Base-by-base conservation (phyloP, 1,284 basidiomycete species). In the Sporisorium iseilematis-ciliati region DNA sequence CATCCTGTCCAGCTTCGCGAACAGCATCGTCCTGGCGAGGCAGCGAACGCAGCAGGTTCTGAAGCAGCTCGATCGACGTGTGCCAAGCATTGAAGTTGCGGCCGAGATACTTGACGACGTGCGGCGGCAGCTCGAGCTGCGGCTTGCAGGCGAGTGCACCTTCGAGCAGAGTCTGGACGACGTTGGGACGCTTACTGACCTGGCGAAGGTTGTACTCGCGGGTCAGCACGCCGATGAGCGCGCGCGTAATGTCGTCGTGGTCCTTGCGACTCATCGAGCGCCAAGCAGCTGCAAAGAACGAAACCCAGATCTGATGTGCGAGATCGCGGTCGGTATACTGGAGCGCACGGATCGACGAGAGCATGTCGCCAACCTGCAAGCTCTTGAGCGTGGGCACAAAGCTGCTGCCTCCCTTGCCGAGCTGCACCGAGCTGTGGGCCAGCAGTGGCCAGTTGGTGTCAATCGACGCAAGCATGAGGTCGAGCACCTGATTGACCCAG, bases 31-130 rank as follows among this genome's bases (percentile, higher is more conserved):
- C 95, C 67, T 98, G 94, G 25, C 85, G 83, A 14, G 83, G 80
- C 54, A 83, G 70, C 75, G 82, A 54, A 93, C 92, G 62, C 92
- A 87, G 41, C 92, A 92, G 69, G 42, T 89, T 88, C 77, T 92
- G 91, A n/a, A 99, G 89, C 41, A 97, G 90, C 86, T 98, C 96
- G 65, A 97, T 88, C 8, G 91, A 91, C 45, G 92, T 90, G 85
- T 98, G 92, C 96, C 97, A 99, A 16, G 93, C 94, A 51, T 94
- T 92, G 86, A 93, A 99, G 0, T 93, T 95, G 87, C 98, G 97
- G 29, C 93, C 94, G 35, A 99, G 90, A 85, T 95, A 99, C 85
- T 98, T 98, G 79, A 98, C 89, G 23, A 99, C 90, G 82, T 97
- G 93, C 14, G 97, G 96, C 11, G 97, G 97, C 7, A 99, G 88